Conservation (phyloP, 2,329 filamentous ascomycete genomes). For the Clathrospora elynae region DNA sequence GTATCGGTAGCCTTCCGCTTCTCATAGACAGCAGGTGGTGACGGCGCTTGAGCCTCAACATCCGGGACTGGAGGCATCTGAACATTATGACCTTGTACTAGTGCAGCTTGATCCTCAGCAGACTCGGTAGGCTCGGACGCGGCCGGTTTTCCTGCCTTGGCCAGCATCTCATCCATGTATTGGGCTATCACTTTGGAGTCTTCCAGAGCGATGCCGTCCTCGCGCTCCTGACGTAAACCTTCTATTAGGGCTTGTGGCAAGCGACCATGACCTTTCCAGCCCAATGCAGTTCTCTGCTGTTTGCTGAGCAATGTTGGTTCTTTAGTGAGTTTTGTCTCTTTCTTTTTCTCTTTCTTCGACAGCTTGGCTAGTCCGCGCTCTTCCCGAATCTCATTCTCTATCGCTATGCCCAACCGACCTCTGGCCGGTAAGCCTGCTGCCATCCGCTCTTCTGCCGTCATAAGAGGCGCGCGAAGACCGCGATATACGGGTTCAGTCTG, state of each 20-base stretch:
- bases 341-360: conserved; percentile 23
- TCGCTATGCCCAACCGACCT: conserved; percentile 31
- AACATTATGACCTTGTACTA: neutral
- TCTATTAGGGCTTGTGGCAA: conserved; percentile 34
- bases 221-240: conserved; percentile 29
- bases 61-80: neutral
- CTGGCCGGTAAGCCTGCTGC: conserved; percentile 30
- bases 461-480: conserved; percentile 21
- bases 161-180: conserved; percentile 16
- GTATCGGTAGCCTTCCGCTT: conserved; percentile 13
- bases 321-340: conserved; percentile 15
- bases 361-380: conserved; percentile 28
- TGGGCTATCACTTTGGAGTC: conserved; percentile 20
- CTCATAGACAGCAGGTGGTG: neutral
- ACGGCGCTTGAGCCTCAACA: neutral
- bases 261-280: conserved; percentile 32
- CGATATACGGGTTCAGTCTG: conserved; percentile 10
- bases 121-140: conserved; percentile 1
- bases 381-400: conserved; percentile 32
- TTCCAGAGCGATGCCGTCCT: conserved; percentile 25
- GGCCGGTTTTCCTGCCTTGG: conserved; percentile 1
- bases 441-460: conserved; percentile 38
- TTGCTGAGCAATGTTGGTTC: conserved; percentile 31
- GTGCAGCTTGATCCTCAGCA: neutral
- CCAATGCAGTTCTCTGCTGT: conserved; percentile 32